Conservation (phyloP, 805 yeast species). For the Candida coquimbonensis region DNA sequence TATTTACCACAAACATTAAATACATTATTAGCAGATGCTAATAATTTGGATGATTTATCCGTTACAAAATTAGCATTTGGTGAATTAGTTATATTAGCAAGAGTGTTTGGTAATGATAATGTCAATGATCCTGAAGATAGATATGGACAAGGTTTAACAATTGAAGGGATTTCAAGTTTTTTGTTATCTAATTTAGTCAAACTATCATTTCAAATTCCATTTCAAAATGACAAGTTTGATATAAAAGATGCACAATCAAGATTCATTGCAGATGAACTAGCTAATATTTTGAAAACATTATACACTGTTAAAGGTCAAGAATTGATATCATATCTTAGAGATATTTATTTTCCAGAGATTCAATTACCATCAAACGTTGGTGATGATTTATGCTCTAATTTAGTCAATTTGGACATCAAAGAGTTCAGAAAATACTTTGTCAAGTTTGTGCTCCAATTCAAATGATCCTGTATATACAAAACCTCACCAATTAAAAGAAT, state of each 20-base stretch:
- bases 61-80: constrained; percentile 64
- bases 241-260: constrained; percentile 75
- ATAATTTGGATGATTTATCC: constrained; percentile 54
- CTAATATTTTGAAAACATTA: constrained; percentile 59
- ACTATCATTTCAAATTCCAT: constrained; percentile 72
- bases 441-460: constrained; percentile 31
- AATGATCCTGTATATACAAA: constrained; percentile 2
- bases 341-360: constrained; percentile 40
- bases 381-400: constrained; percentile 52
- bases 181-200: constrained; percentile 63
- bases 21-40: constrained; percentile 58
- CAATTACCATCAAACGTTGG: constrained; percentile 55
- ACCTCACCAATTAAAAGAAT: background rate
- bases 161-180: constrained; percentile 67
- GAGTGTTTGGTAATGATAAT: constrained; percentile 60
- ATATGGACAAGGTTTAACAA: constrained; percentile 36
- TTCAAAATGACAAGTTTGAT: constrained; percentile 57
- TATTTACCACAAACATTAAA: constrained; percentile 55
- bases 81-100: constrained; percentile 57
- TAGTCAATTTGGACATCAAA: constrained; percentile 50
- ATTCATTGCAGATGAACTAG: constrained; percentile 66
- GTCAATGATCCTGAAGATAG: constrained; percentile 56
- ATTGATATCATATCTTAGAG: constrained; percentile 47
- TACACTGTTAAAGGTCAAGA: constrained; percentile 40
- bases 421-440: constrained; percentile 68